Evolutionary conservation across 352 stramenopile genomes (phyloP).

Genomic region (Phytophthora colocasiae): DNA sequence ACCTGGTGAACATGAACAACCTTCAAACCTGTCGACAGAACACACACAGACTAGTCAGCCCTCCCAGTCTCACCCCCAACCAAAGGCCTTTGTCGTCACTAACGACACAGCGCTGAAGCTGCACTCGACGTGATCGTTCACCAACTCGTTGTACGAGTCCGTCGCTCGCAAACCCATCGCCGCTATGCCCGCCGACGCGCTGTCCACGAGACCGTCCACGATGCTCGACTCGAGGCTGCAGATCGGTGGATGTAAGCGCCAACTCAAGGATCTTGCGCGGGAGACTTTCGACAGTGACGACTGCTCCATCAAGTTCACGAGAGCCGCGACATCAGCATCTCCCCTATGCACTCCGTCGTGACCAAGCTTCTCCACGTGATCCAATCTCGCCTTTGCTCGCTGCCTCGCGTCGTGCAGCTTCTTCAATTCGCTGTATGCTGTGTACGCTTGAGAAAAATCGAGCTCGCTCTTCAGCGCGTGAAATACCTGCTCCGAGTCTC

Average conservation of each 20-base stretch:
- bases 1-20: slow-evolving; percentile 48
- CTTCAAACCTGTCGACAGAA: slow-evolving; percentile 46
- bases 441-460: slow-evolving; percentile 43
- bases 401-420: slow-evolving; percentile 34
- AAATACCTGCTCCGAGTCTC: slow-evolving; percentile 46
- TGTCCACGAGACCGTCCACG: slow-evolving; percentile 28
- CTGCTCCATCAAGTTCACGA: slow-evolving; percentile 32
- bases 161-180: slow-evolving; percentile 54
- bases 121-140: slow-evolving; percentile 9
- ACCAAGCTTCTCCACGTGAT: slow-evolving; percentile 20
- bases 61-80: neutral
- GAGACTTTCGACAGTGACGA: slow-evolving; percentile 21
- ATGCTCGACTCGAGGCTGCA: slow-evolving; percentile 68
- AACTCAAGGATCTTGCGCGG: slow-evolving; percentile 12
- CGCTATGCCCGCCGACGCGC: slow-evolving; percentile 17
- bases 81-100: neutral
- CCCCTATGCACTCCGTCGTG: neutral
- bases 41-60: slow-evolving; percentile 7
- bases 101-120: neutral
- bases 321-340: slow-evolving; percentile 18
- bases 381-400: slow-evolving; percentile 12
- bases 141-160: slow-evolving; percentile 71
- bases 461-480: slow-evolving; percentile 43
- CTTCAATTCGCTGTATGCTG: slow-evolving; percentile 48
- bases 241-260: slow-evolving; percentile 52